These are phyloP conservation scores for Chalciporus piperatus DNA, from an alignment of 768 basidiomycete species.

Conservation along the genomic window DNA sequence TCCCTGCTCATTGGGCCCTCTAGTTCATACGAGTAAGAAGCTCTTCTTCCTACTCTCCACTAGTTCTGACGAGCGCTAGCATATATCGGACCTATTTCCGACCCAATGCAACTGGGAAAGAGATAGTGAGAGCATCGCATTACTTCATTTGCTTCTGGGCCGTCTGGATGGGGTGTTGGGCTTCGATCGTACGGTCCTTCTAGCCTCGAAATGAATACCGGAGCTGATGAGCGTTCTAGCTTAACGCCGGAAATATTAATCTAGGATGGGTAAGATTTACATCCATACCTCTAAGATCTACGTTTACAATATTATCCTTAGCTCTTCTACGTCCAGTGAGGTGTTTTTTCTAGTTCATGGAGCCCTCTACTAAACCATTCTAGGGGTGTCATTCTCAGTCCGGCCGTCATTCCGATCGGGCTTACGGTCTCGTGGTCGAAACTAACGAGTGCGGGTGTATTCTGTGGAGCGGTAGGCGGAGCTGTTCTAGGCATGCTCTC, in stretches of 20 bases:
- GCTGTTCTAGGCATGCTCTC: constrained; percentile 43
- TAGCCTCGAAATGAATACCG: background rate
- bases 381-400: constrained; percentile 49
- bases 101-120: constrained; percentile 35
- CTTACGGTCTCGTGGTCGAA: constrained; percentile 48
- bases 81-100: constrained; percentile 40
- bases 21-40: constrained; percentile 45
- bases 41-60: background rate
- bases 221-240: constrained; percentile 22
- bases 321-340: constrained; percentile 47
- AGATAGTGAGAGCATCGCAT: constrained; percentile 41
- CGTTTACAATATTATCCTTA: constrained; percentile 8
- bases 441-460: constrained; percentile 38
- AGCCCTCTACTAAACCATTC: background rate
- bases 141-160: constrained; percentile 43
- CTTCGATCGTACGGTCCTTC: constrained; percentile 30
- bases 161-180: constrained; percentile 44
- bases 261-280: constrained; percentile 41
- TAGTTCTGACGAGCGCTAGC: constrained; percentile 10
- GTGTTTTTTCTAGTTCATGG: background rate
- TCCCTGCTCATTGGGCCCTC: background rate
- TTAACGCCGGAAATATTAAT: constrained; percentile 44
- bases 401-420: constrained; percentile 49
- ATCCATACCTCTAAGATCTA: background rate
- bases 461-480: constrained; percentile 41